Evolutionary conservation across 345 rosid genomes (phyloP), one percentile per base, ranked within the genome.

Genomic region (Dipteronia dyeriana): DNA sequence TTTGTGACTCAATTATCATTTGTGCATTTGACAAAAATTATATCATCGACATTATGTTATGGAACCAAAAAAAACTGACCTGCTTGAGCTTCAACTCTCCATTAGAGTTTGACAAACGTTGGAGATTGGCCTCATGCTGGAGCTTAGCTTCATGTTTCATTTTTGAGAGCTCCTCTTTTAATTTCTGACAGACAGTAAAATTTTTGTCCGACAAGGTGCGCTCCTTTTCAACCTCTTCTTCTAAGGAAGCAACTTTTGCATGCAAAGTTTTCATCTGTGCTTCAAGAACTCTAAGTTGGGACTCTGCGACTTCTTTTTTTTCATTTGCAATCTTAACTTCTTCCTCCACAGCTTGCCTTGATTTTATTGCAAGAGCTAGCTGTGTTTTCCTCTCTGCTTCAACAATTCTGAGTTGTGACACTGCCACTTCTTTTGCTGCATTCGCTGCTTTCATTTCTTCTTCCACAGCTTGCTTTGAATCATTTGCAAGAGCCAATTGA

Each of bases 161-260:
- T 70, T 84, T 86, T 20, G 78, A 82, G 75, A 91, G 84, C 77
- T 91, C 96, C 9, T 84, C 89, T 84, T 87, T 86, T 68, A 90
- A 80, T 75, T 83, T 82, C 65, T 81, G 47, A 61, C 87, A 82
- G 66, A 79, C 85, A 31, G 80, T 80, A 54, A 64, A 22, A 75
- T 68, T 77, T 70, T 83, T 85, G 41, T 73, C 56, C 4, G 86
- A 77, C 7, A 73, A 67, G 3, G 82, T 69, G 39, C 43, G 79
- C 84, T 86, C 89, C 65, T 84, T 79, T 34, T 9, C 69, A 29
- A 82, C 45, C 78, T 82, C 82, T 63, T 75, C 80, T 75, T 88
- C 89, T 78, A 91, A 82, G 20, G 81, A 87, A 78, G 70, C 66
- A 31, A 90, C 82, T 74, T 80, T 90, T 74, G 78, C 77, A 66